Evolutionary conservation across 352 stramenopile species (phyloP), one percentile per base, ranked within the genome.

Genomic region (Globisporangium cylindrosporum): DNA sequence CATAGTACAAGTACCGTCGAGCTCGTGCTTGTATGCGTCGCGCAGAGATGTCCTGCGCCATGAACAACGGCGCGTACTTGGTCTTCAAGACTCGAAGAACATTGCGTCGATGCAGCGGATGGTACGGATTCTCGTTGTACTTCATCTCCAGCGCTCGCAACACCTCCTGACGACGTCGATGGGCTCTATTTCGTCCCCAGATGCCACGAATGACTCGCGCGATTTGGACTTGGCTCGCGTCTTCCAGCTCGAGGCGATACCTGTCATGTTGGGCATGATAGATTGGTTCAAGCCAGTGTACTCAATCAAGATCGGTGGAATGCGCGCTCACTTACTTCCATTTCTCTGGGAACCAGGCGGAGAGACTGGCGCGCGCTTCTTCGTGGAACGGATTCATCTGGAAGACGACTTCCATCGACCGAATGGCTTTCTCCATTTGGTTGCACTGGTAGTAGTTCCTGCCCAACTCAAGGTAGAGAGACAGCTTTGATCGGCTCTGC

Each of bases 351-450:
- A 92, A 92, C 86, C 86, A 93, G 18, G 78, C 72, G 0, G 69
- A 48, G 4, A 93, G 67, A 61, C 73, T 88, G 8, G 70, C 67
- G 9, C 86, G 80, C 2, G 84, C 80, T 56, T 91, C 84, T n/a
- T 75, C 56, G 29, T 90, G 67, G 46, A 81, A 88, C 34, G 71
- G 75, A 53, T 86, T 77, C 48, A 91, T 74, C 41, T 84, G 72
- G 68, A 91, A 82, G 29, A 87, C 77, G 24, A 74, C 78, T 73
- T 91, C 82, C 77, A 92, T 89, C 55, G 83, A 75, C 18, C 82
- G 80, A 56, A 93, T 89, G 1, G 86, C 86, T 8, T 77, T 78
- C 64, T 92, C 82, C 86, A 93, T 92, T 55, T 91, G 83, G 65
- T 93, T 93, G 71, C 74, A 79, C 63, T 89, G 75, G 68, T 90